A percentile compares a stretch with the other conserved stretches of the same genome.
Conservation (phyloP, 345 rosid species). For the Boechera divaricarpa region DNA sequence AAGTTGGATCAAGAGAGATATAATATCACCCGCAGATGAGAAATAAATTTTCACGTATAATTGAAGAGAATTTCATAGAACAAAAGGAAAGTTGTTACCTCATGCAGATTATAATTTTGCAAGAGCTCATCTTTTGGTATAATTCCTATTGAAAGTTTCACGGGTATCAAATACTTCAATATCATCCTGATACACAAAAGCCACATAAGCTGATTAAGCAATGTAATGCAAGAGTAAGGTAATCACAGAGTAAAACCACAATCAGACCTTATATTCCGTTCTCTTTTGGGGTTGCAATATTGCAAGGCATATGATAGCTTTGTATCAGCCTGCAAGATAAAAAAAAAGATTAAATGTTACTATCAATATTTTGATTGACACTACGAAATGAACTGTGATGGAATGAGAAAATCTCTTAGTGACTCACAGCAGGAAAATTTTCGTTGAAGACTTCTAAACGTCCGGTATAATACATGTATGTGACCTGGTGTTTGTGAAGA, state of each 20-base stretch:
- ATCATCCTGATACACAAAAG: slow-evolving; percentile 71
- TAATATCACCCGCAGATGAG: neutral
- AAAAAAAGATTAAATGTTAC: slow-evolving; percentile 5
- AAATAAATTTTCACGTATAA: neutral
- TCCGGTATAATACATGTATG: slow-evolving; percentile 98
- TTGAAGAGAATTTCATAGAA: slow-evolving; percentile 12
- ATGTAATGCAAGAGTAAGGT: slow-evolving; percentile 6
- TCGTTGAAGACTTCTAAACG: slow-evolving; percentile 98
- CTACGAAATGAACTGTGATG: neutral
- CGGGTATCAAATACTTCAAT: slow-evolving; percentile 90
- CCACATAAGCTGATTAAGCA: slow-evolving; percentile 17
- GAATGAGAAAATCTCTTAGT: slow-evolving; percentile 4
- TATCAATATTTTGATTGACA: neutral
- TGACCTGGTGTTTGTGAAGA: slow-evolving; percentile 58
- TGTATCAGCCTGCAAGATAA: slow-evolving; percentile 79
- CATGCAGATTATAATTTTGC: slow-evolving; percentile 68
- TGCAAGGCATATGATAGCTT: slow-evolving; percentile 87
- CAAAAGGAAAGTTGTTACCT: slow-evolving; percentile 56
- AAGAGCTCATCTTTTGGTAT: slow-evolving; percentile 72
- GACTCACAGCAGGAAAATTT: slow-evolving; percentile 89
- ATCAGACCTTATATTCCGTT: slow-evolving; percentile 81
- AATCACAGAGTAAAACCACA: slow-evolving; percentile 27
- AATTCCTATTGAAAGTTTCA: slow-evolving; percentile 88
- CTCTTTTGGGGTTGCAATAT: slow-evolving; percentile 70
- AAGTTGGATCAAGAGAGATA: slow-evolving; percentile 11